Base-by-base conservation (phyloP, 2,329 filamentous ascomycete species). In the Alternaria atra region DNA sequence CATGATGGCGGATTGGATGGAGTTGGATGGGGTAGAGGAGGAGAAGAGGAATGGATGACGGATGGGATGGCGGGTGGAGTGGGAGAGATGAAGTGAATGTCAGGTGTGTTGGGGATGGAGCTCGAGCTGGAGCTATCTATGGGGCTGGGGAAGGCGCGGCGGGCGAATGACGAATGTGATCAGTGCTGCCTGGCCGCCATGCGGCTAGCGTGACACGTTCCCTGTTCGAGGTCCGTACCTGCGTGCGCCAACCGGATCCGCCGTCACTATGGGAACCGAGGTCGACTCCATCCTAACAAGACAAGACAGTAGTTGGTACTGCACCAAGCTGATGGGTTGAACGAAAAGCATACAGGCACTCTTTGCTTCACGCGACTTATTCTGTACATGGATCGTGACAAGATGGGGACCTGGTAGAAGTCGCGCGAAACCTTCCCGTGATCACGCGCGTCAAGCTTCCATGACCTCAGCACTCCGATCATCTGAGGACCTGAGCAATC, bases 1-100 rank as follows among this genome's bases (percentile, higher is more conserved):
- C 94, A 97, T 98, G 81, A 62, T 71, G 72, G 35, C 60, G 32
- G 56, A 55, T 47, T 56, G 34, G 12, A 50, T 44, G 42, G 54
- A 17, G n/a, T 15, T 10, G 59, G 44, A 44, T 44, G 37, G 39
- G 60, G 13, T 25, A 32, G 20, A 43, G 58, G 51, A 55, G 43
- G 44, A 44, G 55, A 56, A 55, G 40, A 48, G 52, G 60, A 46
- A 53, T 56, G 52, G 52, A 55, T 48, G 42, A 55, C 55, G 56
- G 57, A 65, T 58, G 62, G 17, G 34, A 42, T n/a, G 52, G 15
- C 9, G 34, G 43, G 47, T 50, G 35, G 55, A 47, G 59, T 50
- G 54, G 52, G 55, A 52, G 43, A 54, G 59, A 63, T 54, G n/a
- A 9, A 50, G 52, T 48, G 52, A 37, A 32, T 47, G 50, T 43